phyloP scores from a whole-genome alignment of 1,139 yeast genomes.

The Yamadazyma atmosphaerica region DNA sequence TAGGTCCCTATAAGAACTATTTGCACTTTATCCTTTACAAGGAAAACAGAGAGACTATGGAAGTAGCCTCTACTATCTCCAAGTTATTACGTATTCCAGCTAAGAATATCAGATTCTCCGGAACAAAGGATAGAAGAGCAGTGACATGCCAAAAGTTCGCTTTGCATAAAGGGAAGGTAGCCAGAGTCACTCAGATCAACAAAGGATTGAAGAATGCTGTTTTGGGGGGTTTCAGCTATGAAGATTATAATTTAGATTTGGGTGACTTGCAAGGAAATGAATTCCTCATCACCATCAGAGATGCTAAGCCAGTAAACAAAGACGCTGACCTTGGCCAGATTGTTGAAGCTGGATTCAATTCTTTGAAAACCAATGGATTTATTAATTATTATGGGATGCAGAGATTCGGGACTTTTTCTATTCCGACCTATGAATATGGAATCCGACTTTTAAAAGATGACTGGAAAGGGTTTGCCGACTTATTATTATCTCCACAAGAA shows the following conservation, averaged over 20 bases:
- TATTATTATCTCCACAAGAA: conserved; percentile 82
- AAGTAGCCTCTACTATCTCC: conserved; percentile 74
- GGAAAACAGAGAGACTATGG: conserved; percentile 98
- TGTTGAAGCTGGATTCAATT: conserved; percentile 52
- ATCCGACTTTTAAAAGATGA: conserved; percentile 65
- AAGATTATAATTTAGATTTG: conserved; percentile 59
- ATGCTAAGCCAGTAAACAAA: conserved; percentile 45
- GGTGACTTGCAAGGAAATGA: conserved; percentile 91
- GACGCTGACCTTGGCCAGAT: conserved; percentile 37
- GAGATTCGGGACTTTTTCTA: conserved; percentile 92
- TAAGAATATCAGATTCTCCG: conserved; percentile 76
- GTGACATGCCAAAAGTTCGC: conserved; percentile 87
- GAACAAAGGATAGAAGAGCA: conserved; percentile 96
- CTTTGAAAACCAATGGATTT: conserved; percentile 70
- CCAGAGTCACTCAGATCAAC: conserved; percentile 75
- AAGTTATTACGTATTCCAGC: conserved; percentile 73
- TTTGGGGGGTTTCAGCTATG: conserved; percentile 76
- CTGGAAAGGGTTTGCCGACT: conserved; percentile 78
- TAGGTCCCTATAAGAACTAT: conserved; percentile 68
- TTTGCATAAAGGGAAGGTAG: conserved; percentile 70
- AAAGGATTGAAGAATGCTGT: conserved; percentile 70
- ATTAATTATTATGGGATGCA: conserved; percentile 97
- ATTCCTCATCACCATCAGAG: conserved; percentile 79
- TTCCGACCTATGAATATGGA: conserved; percentile 88
- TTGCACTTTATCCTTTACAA: conserved; percentile 83